phyloP scores from a whole-genome alignment of 179 eudicot species.

The Heliamphora pulchella region DNA sequence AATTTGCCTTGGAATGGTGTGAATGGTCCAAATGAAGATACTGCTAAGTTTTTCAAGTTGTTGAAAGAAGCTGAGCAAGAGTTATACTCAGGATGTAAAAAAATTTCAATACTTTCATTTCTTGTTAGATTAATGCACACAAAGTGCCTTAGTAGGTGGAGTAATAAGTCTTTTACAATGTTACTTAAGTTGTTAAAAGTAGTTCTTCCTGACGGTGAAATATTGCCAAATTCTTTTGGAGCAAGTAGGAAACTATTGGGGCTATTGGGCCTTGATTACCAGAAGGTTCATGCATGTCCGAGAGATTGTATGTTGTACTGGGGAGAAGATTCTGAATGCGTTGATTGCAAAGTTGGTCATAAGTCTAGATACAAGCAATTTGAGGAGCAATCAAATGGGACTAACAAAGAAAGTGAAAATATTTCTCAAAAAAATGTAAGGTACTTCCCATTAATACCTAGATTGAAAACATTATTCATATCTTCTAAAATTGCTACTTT shows the following conservation, averaged over 20 bases:
- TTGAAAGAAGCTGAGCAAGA: too few species aligned
- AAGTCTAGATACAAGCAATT: neutral
- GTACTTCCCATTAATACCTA: conserved; percentile 8
- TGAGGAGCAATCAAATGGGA: neutral
- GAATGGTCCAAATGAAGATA: too few species aligned
- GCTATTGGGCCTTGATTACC: neutral
- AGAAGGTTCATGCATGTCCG: neutral
- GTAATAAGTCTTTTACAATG: too few species aligned
- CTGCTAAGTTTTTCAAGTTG: too few species aligned
- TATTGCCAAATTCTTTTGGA: neutral
- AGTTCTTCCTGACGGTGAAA: neutral
- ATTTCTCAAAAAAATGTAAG: neutral
- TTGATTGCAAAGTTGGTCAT: neutral
- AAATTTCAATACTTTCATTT: too few species aligned
- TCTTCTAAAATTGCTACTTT: neutral
- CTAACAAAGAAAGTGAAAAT: too few species aligned
- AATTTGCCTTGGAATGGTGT: too few species aligned
- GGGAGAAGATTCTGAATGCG: neutral
- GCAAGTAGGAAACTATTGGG: neutral
- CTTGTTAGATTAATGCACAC: too few species aligned
- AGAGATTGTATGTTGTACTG: conserved; percentile 6
- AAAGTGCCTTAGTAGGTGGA: too few species aligned
- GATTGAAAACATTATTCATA: neutral
- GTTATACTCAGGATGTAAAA: too few species aligned
- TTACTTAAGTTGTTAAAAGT: too few species aligned